These are phyloP conservation scores for Puccinellia tenuiflora DNA, from an alignment of 176 grass and related monocot genomes.

Conservation along the genomic window DNA sequence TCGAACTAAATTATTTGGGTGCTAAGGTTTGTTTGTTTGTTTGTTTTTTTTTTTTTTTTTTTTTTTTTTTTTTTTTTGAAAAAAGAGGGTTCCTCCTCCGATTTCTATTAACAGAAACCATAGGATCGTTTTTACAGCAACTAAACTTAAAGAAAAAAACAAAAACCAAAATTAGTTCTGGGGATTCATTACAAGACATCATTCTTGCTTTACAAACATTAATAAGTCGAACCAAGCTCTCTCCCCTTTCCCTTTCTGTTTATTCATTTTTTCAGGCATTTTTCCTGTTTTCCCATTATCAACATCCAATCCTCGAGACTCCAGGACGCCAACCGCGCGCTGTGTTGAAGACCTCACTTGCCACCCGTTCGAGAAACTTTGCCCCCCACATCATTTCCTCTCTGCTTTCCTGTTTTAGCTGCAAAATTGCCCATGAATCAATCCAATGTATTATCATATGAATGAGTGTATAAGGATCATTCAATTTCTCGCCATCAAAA, in stretches of 20 bases:
- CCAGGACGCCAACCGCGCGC: not conserved
- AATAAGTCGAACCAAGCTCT: too few species aligned
- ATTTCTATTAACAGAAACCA: not conserved
- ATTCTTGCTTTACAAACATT: too few species aligned
- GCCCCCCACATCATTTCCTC: not conserved
- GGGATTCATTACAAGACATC: too few species aligned
- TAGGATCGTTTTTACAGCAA: not conserved
- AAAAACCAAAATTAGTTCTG: too few species aligned
- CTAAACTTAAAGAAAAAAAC: too few species aligned
- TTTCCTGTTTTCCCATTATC: too few species aligned
- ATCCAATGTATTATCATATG: not conserved
- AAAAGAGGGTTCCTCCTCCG: not conserved
- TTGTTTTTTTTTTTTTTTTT: too few species aligned
- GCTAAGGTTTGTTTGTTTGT: too few species aligned
- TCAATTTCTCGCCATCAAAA: not conserved
- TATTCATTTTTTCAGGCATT: too few species aligned
- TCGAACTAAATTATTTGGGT: too few species aligned
- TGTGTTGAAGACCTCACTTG: not conserved
- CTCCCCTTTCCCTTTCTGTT: too few species aligned
- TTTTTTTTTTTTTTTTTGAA: too few species aligned
- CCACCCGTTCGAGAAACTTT: not conserved
- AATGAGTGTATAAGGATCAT: not conserved
- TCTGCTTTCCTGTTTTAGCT: not conserved
- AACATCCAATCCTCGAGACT: not conserved
- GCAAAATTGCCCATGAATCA: not conserved